Evolutionary conservation across 2,329 filamentous ascomycete species (phyloP), one percentile per base, ranked within the genome.

Genomic region (Botryotinia convoluta): DNA sequence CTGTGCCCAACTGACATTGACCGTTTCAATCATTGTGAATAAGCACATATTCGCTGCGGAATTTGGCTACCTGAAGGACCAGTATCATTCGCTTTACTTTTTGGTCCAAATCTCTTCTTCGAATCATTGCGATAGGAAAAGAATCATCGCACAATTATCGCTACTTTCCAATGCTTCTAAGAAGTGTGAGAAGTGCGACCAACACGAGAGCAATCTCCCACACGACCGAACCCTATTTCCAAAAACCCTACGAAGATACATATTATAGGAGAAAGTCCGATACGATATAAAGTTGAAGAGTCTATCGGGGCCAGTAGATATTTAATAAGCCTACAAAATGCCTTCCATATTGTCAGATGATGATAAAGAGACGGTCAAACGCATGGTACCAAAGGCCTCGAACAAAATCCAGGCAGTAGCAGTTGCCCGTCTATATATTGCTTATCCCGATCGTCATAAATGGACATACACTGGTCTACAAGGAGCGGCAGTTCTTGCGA

Each of bases 381-480:
- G 96, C 82, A 92, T 92, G 79, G 93, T 99, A 72, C 95, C 96
- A 75, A 98, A 97, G 83, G 90, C 94, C 76, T 91, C 91, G 80
- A 99, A 98, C 90, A 98, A 98, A 87, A 98, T 99, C 83, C 93
- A 97, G 77, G 94, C 95, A 75, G 95, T 97, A 77, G 96, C 93
- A 74, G 95, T 98, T 78, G 95, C 94, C 75, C 92, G 92, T 81
- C 91, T 99, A 78, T 98, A 98, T 84, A 90, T 98, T 81, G 95
- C 95, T 79, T 93, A 97, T 81, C 96, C 96, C 20, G 90, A 96
- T 84, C 88, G 88, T 76, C 88, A 90, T 76, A 90, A 87, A 94
- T 99, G 96, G 96, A 95, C 90, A 42, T 97, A 95, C 82, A 97
- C 95, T 0, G 96, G 95, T 22, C 84, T 98, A 63, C 96, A 98